Base-by-base conservation (phyloP, 176 grass and related monocot genomes). In the Bothriochloa decipiens region DNA sequence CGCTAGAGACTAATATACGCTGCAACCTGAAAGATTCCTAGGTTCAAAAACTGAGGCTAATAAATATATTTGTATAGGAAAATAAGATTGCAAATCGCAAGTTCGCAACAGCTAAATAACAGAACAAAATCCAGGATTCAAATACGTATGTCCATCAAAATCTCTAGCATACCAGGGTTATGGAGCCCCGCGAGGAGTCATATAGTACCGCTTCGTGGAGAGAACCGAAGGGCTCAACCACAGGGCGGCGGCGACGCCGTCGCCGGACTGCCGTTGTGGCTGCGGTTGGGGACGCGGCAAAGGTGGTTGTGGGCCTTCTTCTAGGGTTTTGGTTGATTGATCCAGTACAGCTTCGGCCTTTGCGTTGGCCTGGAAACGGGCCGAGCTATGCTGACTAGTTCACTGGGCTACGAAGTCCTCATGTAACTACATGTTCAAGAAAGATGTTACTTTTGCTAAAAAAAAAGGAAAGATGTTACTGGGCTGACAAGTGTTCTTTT, bases 261-360 rank as follows among this genome's bases (percentile, higher is more conserved):
- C 65, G 49, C 37, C 50, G 52, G 37, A 5, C 5, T 5, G 35
- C 35, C 35, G 35, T 1, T 39, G 77, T 25, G 5, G 41, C 9
- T 3, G 3, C 66, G 2, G 23, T 65, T 14, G 50, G 28, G 62
- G 36, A 68, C 36, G 50, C 47, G 20, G 78, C 27, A 36, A 15
- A 15, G n/a, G n/a, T 37, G 6, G 25, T 29, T 13, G 16, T 82
- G 74, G 74, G 74, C n/a, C n/a, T n/a, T 68, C 69, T 78, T 23
- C 14, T 41, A 18, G 33, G 18, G 50, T 23, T 76, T 71, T 11
- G 2, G 47, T 41, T 25, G 45, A 53, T 40, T 49, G 47, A 55
- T 29, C 27, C 13, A 27, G 26, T 55, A 10, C 15, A 6, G 45
- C 4, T 52, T 33, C 15, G 23, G 63, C 27, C 20, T 76, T 79